These are phyloP conservation scores for Ceratocystis colombiana DNA, from an alignment of 2,329 filamentous ascomycete species.

Conservation along the genomic window DNA sequence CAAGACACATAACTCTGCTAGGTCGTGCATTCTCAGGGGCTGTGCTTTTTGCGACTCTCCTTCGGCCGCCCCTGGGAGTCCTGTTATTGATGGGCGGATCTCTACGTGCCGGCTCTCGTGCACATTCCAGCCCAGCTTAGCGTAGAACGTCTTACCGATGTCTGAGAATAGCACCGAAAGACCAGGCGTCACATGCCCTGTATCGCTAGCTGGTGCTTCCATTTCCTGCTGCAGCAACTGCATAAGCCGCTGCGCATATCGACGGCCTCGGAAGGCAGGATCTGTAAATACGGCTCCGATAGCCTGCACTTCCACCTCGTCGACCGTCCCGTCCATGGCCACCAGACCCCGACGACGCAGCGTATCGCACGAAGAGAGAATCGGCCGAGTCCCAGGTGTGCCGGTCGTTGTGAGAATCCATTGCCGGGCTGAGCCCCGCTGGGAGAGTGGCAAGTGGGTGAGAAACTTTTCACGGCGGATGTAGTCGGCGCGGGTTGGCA, in stretches of 20 bases:
- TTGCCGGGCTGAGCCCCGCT: conserved; percentile 48
- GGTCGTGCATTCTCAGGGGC: conserved; percentile 48
- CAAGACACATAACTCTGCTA: conserved; percentile 50
- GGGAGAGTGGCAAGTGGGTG: conserved; percentile 47
- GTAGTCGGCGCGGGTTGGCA: conserved; percentile 44
- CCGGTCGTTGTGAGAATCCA: conserved; percentile 52
- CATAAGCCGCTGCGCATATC: conserved; percentile 72
- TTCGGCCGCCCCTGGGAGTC: conserved; percentile 26
- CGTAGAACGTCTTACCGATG: conserved; percentile 76
- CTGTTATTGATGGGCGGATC: conserved; percentile 38
- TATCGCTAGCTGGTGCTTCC: conserved; percentile 27
- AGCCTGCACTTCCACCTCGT: conserved; percentile 51
- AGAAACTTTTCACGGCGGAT: conserved; percentile 50
- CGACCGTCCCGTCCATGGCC: conserved; percentile 11
- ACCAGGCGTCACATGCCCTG: conserved; percentile 33
- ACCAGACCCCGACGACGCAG: conserved; percentile 48
- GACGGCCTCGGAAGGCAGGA: conserved; percentile 54
- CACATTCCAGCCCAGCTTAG: conserved; percentile 62
- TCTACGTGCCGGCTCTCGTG: conserved; percentile 64
- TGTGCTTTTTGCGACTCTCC: conserved; percentile 22
- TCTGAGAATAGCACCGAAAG: conserved; percentile 82
- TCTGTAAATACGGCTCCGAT: conserved; percentile 72
- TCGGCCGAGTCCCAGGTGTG: conserved; percentile 34
- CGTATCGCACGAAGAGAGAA: conserved; percentile 56
- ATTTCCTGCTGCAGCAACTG: conserved; percentile 36